Evolutionary conservation across 345 rosid species (phyloP), one percentile per base, ranked within the genome.

Genomic region (Reutealis trisperma): DNA sequence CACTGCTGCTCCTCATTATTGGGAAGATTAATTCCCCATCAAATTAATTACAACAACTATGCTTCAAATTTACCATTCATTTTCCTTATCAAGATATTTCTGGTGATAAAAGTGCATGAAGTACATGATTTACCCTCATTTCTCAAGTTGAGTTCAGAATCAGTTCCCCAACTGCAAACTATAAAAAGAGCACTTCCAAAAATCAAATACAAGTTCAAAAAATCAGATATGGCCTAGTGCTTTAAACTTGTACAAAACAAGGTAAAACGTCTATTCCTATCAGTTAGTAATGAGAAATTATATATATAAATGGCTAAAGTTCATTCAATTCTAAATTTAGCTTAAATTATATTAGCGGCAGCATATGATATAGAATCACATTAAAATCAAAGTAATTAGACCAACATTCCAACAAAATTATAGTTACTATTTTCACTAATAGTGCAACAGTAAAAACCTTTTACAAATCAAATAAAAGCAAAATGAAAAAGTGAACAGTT

Each of bases 71-170:
- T 63, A 30, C 54, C 67, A 24, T 34, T 77, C 75, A 63, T 49
- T 8, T 47, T 47, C 51, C 41, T 51, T 52, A 6, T 75, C 78
- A 54, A 75, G 58, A 75, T 75, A 66, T 11, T 64, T 75, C 54
- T 75, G 65, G 13, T 67, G n/a, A 65, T 19, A 49, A 25, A 55
- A 2, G 8, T 5, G 8, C 51, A 47, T 8, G 9, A 47, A 47
- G 9, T 27, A 27, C 30, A 47, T 8, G 12, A 10, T 8, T 4
- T 10, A 47, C 51, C 51, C 12, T 47, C 51, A 47, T 47, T 47
- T 47, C 13, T 60, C 13, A 60, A 60, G 14, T 60, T 60, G 1
- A 24, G 22, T 21, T 60, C 24, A 60, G 32, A 24, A 60, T 60
- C 11, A 24, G 1, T 10, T 47, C 2, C 51, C 51, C 13, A 47